phyloP scores from a whole-genome alignment of 2,329 filamentous ascomycete genomes.

The Mariannaea sp. region DNA sequence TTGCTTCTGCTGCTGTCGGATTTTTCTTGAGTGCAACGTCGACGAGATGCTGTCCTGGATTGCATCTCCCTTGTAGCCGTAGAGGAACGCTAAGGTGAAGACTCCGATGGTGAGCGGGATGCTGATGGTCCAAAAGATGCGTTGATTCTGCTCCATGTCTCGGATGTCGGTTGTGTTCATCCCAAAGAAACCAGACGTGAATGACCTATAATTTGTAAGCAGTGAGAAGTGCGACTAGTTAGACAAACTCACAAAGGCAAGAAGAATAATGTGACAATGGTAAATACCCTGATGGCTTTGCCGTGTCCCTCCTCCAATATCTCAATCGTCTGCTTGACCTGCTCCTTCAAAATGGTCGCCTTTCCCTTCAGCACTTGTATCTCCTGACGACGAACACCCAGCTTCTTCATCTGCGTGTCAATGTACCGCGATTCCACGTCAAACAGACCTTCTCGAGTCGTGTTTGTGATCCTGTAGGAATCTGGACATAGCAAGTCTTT shows the following conservation, averaged over 20 bases:
- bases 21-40: neutral
- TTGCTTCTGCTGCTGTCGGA: neutral
- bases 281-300: neutral
- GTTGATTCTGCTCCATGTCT: neutral
- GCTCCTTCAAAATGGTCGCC: neutral
- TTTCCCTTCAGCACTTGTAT: neutral
- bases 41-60: neutral
- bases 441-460: neutral
- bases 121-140: neutral
- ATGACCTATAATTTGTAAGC: neutral
- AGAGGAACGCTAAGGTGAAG: neutral
- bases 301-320: conserved; percentile 1
- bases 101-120: neutral
- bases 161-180: conserved; percentile 1
- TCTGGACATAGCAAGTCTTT: neutral
- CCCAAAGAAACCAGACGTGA: neutral
- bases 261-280: conserved; percentile 2
- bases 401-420: neutral
- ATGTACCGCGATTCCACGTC: neutral
- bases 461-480: neutral
- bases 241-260: neutral
- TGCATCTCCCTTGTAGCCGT: conserved; percentile 1
- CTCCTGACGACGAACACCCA: neutral
- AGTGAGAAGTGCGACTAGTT: neutral
- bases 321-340: conserved; percentile 1